These are phyloP conservation scores for Penicillium tannophilum DNA, from an alignment of 495 filamentous ascomycete species.

Conservation along the genomic window DNA sequence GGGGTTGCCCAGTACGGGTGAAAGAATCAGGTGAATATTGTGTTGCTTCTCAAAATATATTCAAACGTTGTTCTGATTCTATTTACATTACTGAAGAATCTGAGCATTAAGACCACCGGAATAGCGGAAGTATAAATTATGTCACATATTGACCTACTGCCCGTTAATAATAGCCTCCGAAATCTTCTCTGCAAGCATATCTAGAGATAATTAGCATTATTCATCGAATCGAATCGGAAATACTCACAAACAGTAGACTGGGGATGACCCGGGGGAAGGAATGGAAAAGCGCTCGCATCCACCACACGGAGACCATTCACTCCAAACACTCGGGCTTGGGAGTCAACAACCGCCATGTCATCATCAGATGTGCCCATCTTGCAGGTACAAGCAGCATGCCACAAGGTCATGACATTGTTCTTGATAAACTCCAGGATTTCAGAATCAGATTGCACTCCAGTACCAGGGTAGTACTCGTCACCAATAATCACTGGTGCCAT, in stretches of 20 bases:
- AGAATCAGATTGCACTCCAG: conserved; percentile 45
- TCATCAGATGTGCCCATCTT: conserved; percentile 56
- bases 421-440: conserved; percentile 52
- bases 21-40: no score
- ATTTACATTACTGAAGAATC: background rate
- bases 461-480: conserved; percentile 51
- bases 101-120: background rate
- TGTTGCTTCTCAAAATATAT: no score
- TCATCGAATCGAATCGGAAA: background rate
- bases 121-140: background rate
- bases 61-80: background rate
- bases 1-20: no score
- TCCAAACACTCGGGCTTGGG: conserved; percentile 51
- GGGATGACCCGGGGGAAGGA: conserved; percentile 57
- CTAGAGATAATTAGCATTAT: conserved; percentile 15
- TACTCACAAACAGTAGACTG: conserved; percentile 46
- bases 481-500: conserved; percentile 47
- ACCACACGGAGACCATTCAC: conserved; percentile 57
- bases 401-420: conserved; percentile 43
- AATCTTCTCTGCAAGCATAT: conserved; percentile 60
- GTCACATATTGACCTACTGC: background rate
- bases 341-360: conserved; percentile 59
- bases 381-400: conserved; percentile 55
- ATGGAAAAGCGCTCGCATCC: conserved; percentile 57
- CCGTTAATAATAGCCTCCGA: conserved; percentile 39